A percentile compares a stretch with the other conserved stretches of the same genome.
Conservation (phyloP, 2,329 filamentous ascomycete genomes). For the Epicoccum sorghinum region DNA sequence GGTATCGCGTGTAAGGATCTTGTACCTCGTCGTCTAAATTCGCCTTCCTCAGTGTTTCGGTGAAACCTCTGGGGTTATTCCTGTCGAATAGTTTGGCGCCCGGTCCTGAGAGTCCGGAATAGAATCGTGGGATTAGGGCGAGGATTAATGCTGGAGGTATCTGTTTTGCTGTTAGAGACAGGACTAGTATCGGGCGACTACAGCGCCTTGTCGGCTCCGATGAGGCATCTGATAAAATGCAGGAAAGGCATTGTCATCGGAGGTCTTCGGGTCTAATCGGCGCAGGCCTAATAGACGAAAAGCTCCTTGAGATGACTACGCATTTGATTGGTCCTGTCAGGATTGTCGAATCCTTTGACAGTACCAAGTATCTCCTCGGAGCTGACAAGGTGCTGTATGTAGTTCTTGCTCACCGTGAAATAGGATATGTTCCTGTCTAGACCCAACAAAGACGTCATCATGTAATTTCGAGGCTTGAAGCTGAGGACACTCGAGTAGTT, state of each 20-base stretch:
- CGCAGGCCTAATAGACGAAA: too few relatives aligned
- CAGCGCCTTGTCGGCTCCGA: too few relatives aligned
- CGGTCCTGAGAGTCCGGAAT: conserved; percentile 1
- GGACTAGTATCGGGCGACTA: not conserved
- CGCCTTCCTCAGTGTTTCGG: not conserved
- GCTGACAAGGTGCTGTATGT: not conserved
- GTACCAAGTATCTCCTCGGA: too few relatives aligned
- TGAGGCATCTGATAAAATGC: too few relatives aligned
- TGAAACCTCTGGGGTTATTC: conserved; percentile 1
- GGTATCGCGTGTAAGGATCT: too few relatives aligned
- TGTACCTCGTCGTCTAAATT: conserved; percentile 4
- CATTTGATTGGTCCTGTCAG: too few relatives aligned
- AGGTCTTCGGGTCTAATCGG: too few relatives aligned
- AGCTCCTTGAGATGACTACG: too few relatives aligned
- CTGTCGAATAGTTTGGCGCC: conserved; percentile 4
- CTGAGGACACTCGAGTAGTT: not conserved
- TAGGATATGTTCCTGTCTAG: conserved; percentile 4
- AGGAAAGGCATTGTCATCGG: too few relatives aligned
- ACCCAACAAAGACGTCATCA: not conserved
- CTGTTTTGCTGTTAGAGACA: not conserved
- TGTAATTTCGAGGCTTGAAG: not conserved
- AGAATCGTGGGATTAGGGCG: not conserved
- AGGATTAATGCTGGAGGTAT: not conserved
- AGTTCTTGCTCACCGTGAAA: not conserved
- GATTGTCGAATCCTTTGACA: too few relatives aligned